Base-by-base conservation (phyloP, 1,284 basidiomycete genomes). In the Takashimella koratensis region DNA sequence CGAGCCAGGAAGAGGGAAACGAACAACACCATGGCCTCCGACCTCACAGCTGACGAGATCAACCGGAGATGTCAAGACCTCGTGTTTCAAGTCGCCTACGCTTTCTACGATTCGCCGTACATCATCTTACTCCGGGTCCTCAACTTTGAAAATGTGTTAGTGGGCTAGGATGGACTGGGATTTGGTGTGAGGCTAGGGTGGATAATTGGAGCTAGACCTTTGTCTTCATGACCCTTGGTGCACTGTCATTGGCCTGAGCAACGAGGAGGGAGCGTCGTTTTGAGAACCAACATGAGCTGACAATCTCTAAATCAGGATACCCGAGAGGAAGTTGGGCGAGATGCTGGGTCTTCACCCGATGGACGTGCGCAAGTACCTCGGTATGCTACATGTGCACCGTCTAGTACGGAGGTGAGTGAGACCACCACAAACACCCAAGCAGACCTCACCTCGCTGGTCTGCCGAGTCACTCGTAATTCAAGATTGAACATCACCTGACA, bases 51-150 rank as follows among this genome's bases (percentile, higher is more conserved):
- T 2, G 68, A 71, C 47, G 67, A 74, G 52, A 62, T 72, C 45
- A 51, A 52, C 12, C 56, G 59, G 10, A 43, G 62, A 23, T 70
- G 67, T 52, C 62, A 70, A 41, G 64, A 72, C 45, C 85, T 98
- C 62, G 88, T 95, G 57, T 92, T 96, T 75, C 86, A 90, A 78
- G 90, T 97, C 67, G 85, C 87, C 26, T 85, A 95, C 65, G 85
- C 89, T 30, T 98, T 98, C 77, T 98, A 98, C 79, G 92, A 97
- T 73, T 82, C 89, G 55, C 88, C 88, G 67, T 93, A 84, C 73
- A 89, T 88, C 62, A 87, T 98, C 59, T 84, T 97, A 52, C 79
- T 98, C 80, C 93, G 98, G 76, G 88, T 94, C 76, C 84, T 98
- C 68, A 84, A 91, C 59, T 84, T 87, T 62, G 86, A 92, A 76